Evolutionary conservation across 768 basidiomycete genomes (phyloP).

Genomic region (Tulasnella sp.): DNA sequence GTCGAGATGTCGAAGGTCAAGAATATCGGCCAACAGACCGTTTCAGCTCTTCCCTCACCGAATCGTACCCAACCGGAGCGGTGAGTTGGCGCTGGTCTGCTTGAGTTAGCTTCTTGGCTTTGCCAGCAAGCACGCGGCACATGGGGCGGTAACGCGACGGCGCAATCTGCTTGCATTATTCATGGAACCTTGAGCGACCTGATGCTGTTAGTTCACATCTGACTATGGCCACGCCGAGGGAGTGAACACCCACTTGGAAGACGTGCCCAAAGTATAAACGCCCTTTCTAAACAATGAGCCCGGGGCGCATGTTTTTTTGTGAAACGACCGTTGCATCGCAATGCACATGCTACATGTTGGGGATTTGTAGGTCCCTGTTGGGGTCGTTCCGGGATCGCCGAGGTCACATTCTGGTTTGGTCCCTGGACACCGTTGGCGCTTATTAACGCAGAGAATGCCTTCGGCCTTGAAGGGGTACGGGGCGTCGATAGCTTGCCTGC

Average conservation of each 20-base stretch:
- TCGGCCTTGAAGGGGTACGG: no score
- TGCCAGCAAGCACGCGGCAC: slow-evolving; percentile 13
- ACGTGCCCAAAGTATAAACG: neutral
- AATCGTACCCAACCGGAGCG: neutral
- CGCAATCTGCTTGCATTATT: neutral
- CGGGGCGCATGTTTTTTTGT: neutral
- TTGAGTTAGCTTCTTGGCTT: neutral
- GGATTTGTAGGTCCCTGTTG: neutral
- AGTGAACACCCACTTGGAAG: neutral
- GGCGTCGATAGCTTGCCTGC: neutral
- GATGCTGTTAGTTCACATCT: neutral
- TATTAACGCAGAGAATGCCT: no score
- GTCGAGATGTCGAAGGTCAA: neutral
- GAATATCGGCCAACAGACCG: neutral
- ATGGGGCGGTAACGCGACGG: neutral
- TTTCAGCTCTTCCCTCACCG: neutral
- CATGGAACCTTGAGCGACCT: neutral
- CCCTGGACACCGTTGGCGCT: no score
- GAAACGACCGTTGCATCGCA: neutral
- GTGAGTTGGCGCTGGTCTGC: neutral
- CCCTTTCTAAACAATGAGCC: slow-evolving; percentile 18
- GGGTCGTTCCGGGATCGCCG: no score
- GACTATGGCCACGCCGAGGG: neutral
- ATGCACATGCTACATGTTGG: slow-evolving; percentile 1
- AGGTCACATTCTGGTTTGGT: no score